Percentiles rank a stretch among this genome's conserved stretches.
phyloP scores from a whole-genome alignment of 805 yeast genomes.

The Teunomyces lycoperdinae region DNA sequence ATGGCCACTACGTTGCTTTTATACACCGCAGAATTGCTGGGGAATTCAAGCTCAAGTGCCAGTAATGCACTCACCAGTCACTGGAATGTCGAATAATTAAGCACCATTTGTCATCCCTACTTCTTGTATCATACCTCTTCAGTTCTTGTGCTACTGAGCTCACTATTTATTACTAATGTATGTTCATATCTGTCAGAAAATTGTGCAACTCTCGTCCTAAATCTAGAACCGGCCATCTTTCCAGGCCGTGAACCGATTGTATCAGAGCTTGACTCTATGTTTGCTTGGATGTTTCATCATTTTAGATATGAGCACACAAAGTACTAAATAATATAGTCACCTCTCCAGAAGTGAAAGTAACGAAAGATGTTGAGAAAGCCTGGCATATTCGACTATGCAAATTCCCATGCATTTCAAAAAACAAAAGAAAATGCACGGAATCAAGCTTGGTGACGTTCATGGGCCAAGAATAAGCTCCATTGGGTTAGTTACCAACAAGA shows the following conservation, averaged over 20 bases:
- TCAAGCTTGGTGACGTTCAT: slow-evolving; percentile 47
- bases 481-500: slow-evolving; percentile 49
- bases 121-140: slow-evolving; percentile 2
- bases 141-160: slow-evolving; percentile 3
- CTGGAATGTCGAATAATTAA: slow-evolving; percentile 39
- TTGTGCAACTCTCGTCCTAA: slow-evolving; percentile 70
- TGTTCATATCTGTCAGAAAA: slow-evolving; percentile 8
- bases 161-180: slow-evolving; percentile 3
- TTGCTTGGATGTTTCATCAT: slow-evolving; percentile 77
- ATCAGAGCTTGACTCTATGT: slow-evolving; percentile 90
- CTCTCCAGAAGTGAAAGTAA: slow-evolving; percentile 17
- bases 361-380: slow-evolving; percentile 26
- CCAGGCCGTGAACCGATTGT: slow-evolving; percentile 42
- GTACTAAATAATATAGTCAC: slow-evolving; percentile 20
- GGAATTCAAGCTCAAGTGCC: slow-evolving; percentile 28
- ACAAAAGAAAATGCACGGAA: not conserved
- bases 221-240: slow-evolving; percentile 41
- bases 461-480: slow-evolving; percentile 83
- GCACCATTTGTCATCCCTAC: not conserved
- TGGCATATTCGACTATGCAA: slow-evolving; percentile 69
- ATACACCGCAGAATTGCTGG: slow-evolving; percentile 73
- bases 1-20: slow-evolving; percentile 76
- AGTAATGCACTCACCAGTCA: slow-evolving; percentile 40
- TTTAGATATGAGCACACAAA: slow-evolving; percentile 10
- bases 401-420: slow-evolving; percentile 8